A percentile compares a stretch with the other conserved stretches of the same genome.
These are phyloP conservation scores for Osmanthus fragrans DNA, from an alignment of 257 asterid species.

Conservation along the genomic window DNA sequence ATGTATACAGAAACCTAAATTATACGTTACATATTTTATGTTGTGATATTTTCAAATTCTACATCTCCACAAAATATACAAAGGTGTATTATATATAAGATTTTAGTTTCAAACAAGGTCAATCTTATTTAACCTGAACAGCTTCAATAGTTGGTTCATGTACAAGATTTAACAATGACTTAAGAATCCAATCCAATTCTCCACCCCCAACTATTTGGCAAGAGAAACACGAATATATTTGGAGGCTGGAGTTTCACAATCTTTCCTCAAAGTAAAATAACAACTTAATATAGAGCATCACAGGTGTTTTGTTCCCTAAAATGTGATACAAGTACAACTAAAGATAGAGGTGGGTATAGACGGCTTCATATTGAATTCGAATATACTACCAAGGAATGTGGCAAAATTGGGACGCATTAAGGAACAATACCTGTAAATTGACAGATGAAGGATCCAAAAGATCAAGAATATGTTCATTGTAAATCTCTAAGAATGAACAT, in stretches of 20 bases:
- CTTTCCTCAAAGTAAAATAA: conserved; percentile 3
- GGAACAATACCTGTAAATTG: conserved; percentile 74
- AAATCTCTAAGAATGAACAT: conserved; percentile 93
- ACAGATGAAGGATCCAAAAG: conserved; percentile 82
- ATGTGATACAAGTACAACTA: conserved; percentile 5
- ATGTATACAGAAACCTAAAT: not conserved
- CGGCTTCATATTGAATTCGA: not conserved
- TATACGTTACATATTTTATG: conserved; percentile 5
- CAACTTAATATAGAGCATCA: conserved; percentile 3
- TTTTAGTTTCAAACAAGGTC: not conserved
- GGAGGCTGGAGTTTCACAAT: not conserved
- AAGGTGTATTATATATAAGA: not conserved
- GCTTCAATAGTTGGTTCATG: not conserved
- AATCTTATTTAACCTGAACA: not conserved
- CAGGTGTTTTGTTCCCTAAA: conserved; percentile 5
- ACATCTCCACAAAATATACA: not conserved
- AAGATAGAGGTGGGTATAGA: not conserved
- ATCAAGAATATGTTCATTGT: conserved; percentile 93
- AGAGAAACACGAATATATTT: not conserved
- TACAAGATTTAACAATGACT: not conserved
- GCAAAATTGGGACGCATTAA: not conserved
- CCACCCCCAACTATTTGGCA: not conserved
- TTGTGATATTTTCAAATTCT: not conserved
- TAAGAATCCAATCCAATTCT: not conserved
- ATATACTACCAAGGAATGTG: not conserved